Evolutionary conservation across 306 rosid genomes (phyloP).

Genomic region (Quercus aquifolioides): DNA sequence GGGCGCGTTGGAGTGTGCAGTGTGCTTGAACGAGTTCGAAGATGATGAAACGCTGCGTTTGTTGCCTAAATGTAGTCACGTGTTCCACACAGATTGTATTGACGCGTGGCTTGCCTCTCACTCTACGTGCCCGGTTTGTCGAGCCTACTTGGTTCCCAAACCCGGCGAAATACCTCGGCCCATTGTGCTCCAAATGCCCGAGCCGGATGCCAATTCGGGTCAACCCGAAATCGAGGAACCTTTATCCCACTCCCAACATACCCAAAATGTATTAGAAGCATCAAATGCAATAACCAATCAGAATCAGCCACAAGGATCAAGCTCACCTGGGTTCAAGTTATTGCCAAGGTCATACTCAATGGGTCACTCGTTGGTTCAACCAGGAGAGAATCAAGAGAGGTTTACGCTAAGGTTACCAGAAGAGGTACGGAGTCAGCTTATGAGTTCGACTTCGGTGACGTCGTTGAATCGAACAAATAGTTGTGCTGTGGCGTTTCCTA

Average conservation of each 20-base stretch:
- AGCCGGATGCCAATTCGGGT: background rate
- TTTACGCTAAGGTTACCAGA: conserved; percentile 74
- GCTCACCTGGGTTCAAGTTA: conserved; percentile 46
- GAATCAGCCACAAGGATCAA: conserved; percentile 36
- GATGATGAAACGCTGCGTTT: conserved; percentile 86
- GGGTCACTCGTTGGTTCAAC: conserved; percentile 50
- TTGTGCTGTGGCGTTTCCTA: conserved; percentile 33
- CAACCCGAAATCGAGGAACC: conserved; percentile 1
- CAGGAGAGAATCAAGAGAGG: conserved; percentile 48
- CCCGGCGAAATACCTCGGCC: conserved; percentile 37
- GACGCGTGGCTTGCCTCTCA: conserved; percentile 76
- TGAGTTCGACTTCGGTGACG: conserved; percentile 30
- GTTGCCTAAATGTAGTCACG: conserved; percentile 81
- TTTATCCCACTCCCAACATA: background rate
- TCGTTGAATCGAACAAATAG: conserved; percentile 34
- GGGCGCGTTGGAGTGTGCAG: conserved; percentile 82
- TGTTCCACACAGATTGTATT: conserved; percentile 71
- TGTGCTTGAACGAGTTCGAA: conserved; percentile 76
- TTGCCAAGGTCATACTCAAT: conserved; percentile 60
- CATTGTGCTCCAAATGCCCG: background rate
- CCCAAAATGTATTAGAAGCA: conserved; percentile 12
- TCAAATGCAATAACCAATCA: conserved; percentile 15
- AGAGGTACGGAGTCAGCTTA: conserved; percentile 54
- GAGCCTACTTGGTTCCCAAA: conserved; percentile 51
- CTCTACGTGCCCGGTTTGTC: conserved; percentile 89